Percentiles rank a stretch among this genome's conserved stretches.
Evolutionary conservation across 331 rosid species (phyloP).

Genomic region (Rhamnella rubrinervis): DNA sequence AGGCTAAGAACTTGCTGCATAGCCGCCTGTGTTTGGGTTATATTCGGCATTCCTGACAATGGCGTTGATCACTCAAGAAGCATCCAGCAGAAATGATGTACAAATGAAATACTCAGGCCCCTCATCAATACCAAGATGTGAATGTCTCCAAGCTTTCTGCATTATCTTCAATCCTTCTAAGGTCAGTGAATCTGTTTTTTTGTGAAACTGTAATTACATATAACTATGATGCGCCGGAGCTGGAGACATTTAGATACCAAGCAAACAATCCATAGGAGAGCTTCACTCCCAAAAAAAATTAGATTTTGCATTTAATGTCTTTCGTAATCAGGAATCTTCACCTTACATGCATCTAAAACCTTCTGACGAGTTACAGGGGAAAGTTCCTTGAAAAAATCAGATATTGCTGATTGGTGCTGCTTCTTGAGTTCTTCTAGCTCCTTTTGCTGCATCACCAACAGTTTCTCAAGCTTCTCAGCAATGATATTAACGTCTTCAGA

Average conservation of each 20-base stretch:
- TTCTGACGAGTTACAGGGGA: slow-evolving; percentile 44
- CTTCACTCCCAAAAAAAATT: slow-evolving; percentile 8
- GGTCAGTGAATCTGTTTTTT: background rate
- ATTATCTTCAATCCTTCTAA: too few relatives aligned
- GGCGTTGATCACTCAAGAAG: background rate
- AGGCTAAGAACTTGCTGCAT: slow-evolving; percentile 15
- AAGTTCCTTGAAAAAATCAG: slow-evolving; percentile 48
- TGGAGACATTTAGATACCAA: background rate
- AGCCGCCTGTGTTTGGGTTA: slow-evolving; percentile 10
- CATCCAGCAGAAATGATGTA: slow-evolving; percentile 11
- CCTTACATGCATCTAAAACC: slow-evolving; percentile 48
- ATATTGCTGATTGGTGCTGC: slow-evolving; percentile 57
- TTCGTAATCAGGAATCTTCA: slow-evolving; percentile 31
- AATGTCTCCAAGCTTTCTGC: slow-evolving; percentile 5
- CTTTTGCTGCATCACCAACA: slow-evolving; percentile 50
- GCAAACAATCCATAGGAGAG: background rate
- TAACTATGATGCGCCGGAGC: slow-evolving; percentile 1
- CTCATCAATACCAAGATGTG: slow-evolving; percentile 5
- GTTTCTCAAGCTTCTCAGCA: slow-evolving; percentile 40
- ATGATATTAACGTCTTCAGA: slow-evolving; percentile 35
- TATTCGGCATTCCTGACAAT: background rate
- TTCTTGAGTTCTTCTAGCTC: slow-evolving; percentile 62
- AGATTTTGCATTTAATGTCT: slow-evolving; percentile 19
- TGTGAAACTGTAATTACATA: background rate
- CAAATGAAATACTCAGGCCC: background rate